Evolutionary conservation across 306 rosid species (phyloP), one percentile per base, ranked within the genome.

Genomic region (Vigna trinervia): DNA sequence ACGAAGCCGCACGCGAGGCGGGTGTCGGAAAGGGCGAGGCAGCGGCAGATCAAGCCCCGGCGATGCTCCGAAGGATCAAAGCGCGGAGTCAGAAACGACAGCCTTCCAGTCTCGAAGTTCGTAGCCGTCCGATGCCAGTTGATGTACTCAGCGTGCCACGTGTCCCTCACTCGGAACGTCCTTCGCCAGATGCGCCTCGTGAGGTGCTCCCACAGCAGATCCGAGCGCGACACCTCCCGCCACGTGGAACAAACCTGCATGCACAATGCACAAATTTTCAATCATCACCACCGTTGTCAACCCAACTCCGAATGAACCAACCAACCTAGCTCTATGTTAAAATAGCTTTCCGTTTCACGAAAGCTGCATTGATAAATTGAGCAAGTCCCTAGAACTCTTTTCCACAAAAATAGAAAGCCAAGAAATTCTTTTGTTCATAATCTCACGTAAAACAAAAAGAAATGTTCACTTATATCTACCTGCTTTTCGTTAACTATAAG

Each of bases 241-340:
- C 99, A 96, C 47, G 93, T 91, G 8, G 96, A 87, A 78, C 97
- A 96, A 3, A 96, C 98, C 99, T 95, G 84, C 83, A 72, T 26
- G 50, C 76, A 39, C 51, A 65, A 30, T 30, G 34, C 34, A 30
- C 4, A 30, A 9, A 46, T 15, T 19, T 20, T n/a, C 48, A 46
- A 23, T 1, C 30, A 12, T 45, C 4, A 45, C 11, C 13, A 45
- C 12, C 12, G 12, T 11, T 12, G 9, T 45, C 15, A 11, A 45
- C 50, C 50, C 14, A 12, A 2, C 14, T 45, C 15, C 50, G 3
- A 9, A 45, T 15, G 22, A 75, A 14, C 36, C 1, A 74, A 14
- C 36, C 1, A 74, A 26, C 11, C 4, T 58, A 15, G 58, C 53
- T 45, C 12, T 12, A 47, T 47, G 79, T 48, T 65, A 30, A 75